Evolutionary conservation across 495 filamentous ascomycete genomes (phyloP), one percentile per base, ranked within the genome.

Genomic region (Aspergillus cavernicola): DNA sequence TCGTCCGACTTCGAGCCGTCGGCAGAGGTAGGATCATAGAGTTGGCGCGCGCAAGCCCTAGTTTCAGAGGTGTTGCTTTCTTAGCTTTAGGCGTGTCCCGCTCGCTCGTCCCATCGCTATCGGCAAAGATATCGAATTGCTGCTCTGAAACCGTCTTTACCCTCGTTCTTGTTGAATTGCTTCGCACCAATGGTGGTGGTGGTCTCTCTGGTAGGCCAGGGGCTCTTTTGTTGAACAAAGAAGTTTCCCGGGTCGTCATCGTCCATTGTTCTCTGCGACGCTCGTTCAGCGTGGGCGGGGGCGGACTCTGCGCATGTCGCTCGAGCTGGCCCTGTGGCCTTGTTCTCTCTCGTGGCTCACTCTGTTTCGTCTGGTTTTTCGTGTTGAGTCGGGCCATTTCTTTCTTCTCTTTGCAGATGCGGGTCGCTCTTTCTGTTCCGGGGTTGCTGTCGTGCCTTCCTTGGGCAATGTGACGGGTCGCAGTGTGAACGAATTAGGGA

Each of bases 91-190:
- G 43, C 15, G 43, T 32, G 11, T 61, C 62, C n/a, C 50, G 48
- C 4, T 66, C 65, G 7, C 56, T 54, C 3, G 48, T n/a, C 4
- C 51, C 50, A 28, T 66, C 63, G 9, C 47, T 58, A 19, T 74
- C 71, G 9, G 66, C 50, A 29, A 73, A 70, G 31, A 73, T 71
- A 35, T 70, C 60, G 23, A 72, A 72, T 4, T 42, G 22, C 3
- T 52, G 32, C 16, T 64, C 57, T 0, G 62, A 59, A 3, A 55
- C 37, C 22, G 55, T 64, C 20, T 47, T 47, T 8, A 31, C 8
- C 2, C 52, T 52, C 10, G 48, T 52, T 20, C 52, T 51, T 52
- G 59, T 55, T 23, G 20, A 37, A n/a, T 56, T 37, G 22, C 41
- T 53, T 6, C 39, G 54, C 11, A 36, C 26, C 29, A 56, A 46